Percentiles rank a stretch among this genome's conserved stretches.
phyloP scores from a whole-genome alignment of 108 stramenopile genomes.

The Craspedostauros australis region DNA sequence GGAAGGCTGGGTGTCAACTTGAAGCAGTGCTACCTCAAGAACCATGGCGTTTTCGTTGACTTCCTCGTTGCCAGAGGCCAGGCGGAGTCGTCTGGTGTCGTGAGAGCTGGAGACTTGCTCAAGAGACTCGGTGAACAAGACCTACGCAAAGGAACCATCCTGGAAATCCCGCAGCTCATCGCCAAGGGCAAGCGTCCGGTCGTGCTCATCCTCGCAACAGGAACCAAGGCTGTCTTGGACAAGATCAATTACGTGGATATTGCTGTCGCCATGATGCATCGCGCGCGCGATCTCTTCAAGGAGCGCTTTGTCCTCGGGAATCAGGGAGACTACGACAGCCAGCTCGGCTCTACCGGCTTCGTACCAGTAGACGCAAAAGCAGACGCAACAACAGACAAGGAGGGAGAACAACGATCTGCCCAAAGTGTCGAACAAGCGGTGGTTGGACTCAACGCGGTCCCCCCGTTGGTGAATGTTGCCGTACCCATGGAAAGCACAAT shows the following conservation, averaged over 20 bases:
- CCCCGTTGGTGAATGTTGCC: conserved; percentile 1
- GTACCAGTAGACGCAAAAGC: conserved; percentile 5
- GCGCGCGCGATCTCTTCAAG: conserved; percentile 13
- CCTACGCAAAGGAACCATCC: conserved; percentile 66
- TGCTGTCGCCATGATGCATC: conserved; percentile 45
- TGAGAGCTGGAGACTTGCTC: conserved; percentile 59
- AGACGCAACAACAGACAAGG: neutral
- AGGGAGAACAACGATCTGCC: neutral
- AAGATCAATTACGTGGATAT: conserved; percentile 46
- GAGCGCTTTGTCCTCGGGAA: neutral
- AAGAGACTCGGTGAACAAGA: conserved; percentile 56
- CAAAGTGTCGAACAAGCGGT: conserved; percentile 6
- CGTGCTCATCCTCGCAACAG: conserved; percentile 53
- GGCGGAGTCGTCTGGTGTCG: conserved; percentile 58
- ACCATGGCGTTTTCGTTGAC: conserved; percentile 77
- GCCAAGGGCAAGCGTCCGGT: conserved; percentile 55
- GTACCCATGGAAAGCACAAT: conserved; percentile 10
- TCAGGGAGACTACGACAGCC: neutral
- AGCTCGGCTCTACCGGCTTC: neutral
- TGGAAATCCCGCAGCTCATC: conserved; percentile 56
- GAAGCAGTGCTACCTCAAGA: conserved; percentile 68
- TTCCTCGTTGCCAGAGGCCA: conserved; percentile 64
- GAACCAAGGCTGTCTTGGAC: conserved; percentile 37
- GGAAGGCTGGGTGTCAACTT: conserved; percentile 80
- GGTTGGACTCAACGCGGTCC: conserved; percentile 8